Evolutionary conservation across 495 filamentous ascomycete genomes (phyloP), one percentile per base, ranked within the genome.

Genomic region (Annulohypoxylon nitens): DNA sequence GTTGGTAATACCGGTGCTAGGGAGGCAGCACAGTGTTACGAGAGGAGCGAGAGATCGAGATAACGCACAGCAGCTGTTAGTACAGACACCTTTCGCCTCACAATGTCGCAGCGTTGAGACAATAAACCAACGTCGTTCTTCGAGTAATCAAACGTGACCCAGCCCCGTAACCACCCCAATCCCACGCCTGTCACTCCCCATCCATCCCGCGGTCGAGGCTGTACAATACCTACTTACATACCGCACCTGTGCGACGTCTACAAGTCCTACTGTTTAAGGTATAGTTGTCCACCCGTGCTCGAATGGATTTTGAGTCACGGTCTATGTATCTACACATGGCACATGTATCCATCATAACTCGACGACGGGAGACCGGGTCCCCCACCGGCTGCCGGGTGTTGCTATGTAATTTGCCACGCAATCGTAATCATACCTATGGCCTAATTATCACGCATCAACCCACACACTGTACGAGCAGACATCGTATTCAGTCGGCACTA

Each of bases 361-460:
- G 26, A 51, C 23, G 11, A 23, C 14, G 36, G 45, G 36, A 51
- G 20, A 36, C 4, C 20, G 58, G 25, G 12, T 33, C 8, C 23
- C 60, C 60, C 30, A 36, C 7, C 12, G 16, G 39, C 25, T 25
- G 30, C 50, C 23, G 34, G 43, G 36, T 7, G 50, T 6, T 30
- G 30, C 30, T 48, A 23, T 23, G 20, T 23, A 36, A 48, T 58
- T 59, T 50, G 64, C 54, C 64, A 67, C 64, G 53, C 39, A n/a
- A 36, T 59, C 41, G 37, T 50, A 11, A 59, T 50, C 64, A 50
- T 59, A 30, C 30, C 30, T 30, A 36, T 59, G 53, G 51, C 26
- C 54, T 59, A 47, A 39, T 30, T 59, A 20, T 55, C 37, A 43
- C 36, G 57, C 57, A 60, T 43, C 16, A 26, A 34, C 37, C 14